Percentiles rank a stretch among this genome's conserved stretches.
Conservation (phyloP, 805 yeast species). For the Kodamaea nitidulidarum region DNA sequence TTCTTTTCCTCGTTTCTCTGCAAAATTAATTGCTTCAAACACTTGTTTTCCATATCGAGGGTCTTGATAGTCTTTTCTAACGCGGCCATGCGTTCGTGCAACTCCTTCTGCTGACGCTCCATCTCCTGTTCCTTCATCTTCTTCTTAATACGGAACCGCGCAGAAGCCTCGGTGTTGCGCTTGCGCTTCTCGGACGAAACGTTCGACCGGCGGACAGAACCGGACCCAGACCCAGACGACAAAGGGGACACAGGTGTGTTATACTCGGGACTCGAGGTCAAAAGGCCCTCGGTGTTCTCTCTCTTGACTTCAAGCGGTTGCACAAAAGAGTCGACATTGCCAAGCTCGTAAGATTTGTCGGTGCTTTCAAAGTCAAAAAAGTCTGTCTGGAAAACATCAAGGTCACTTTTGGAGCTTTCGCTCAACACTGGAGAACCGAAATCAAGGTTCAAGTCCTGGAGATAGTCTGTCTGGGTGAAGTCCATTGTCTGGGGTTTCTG, state of each 20-base stretch:
- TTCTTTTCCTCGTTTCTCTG: slow-evolving; percentile 55
- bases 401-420: slow-evolving; percentile 20
- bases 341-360: slow-evolving; percentile 12
- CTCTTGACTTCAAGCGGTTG: not conserved
- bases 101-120: slow-evolving; percentile 70
- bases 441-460: slow-evolving; percentile 38
- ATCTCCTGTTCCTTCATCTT: slow-evolving; percentile 88
- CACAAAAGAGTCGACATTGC: not conserved
- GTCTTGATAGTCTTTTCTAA: slow-evolving; percentile 76
- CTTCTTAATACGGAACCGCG: slow-evolving; percentile 88
- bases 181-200: slow-evolving; percentile 70
- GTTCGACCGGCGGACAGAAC: slow-evolving; percentile 10
- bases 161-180: slow-evolving; percentile 91
- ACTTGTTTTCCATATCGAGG: slow-evolving; percentile 87
- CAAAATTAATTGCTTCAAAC: slow-evolving; percentile 77
- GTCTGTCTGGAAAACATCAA: slow-evolving; percentile 39
- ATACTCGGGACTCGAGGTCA: slow-evolving; percentile 3
- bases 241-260: slow-evolving; percentile 5
- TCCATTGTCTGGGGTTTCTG: slow-evolving; percentile 24
- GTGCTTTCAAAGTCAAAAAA: slow-evolving; percentile 38
- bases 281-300: slow-evolving; percentile 1
- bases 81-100: slow-evolving; percentile 60
- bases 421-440: slow-evolving; percentile 20
- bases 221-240: slow-evolving; percentile 3
- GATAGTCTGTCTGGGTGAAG: slow-evolving; percentile 39